Evolutionary conservation across 805 yeast species (phyloP), one percentile per base, ranked within the genome.

Genomic region (Lipomyces anomalus): DNA sequence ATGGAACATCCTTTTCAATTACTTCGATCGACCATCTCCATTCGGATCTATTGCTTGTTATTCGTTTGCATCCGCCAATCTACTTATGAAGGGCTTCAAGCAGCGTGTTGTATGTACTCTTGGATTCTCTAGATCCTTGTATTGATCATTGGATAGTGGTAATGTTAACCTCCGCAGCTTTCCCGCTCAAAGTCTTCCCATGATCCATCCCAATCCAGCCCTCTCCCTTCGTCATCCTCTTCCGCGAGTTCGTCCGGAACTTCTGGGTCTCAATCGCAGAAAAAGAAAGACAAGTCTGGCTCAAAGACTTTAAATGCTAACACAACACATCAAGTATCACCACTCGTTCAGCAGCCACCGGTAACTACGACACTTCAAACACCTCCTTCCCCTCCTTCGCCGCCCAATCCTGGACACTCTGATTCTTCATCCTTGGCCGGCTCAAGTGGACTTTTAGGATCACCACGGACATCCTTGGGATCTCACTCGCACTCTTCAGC

Each of bases 51-150:
- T n/a, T n/a, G n/a, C n/a, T n/a, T n/a, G n/a, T n/a, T n/a, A n/a
- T n/a, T n/a, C n/a, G n/a, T n/a, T n/a, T n/a, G n/a, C n/a, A n/a
- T n/a, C n/a, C n/a, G n/a, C n/a, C n/a, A n/a, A n/a, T n/a, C n/a
- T n/a, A n/a, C n/a, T n/a, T n/a, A 58, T 58, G 61, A 58, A 55
- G 48, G 61, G 61, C 42, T 57, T 58, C 46, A 59, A 57, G 38
- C 61, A 58, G 51, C 61, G 61, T 26, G 57, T 58, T 51, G 58
- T 55, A 34, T 20, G 54, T 46, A 7, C 22, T 20, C 13, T 20
- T 6, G 17, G 24, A 22, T 38, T 5, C 13, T 16, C 4, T 7
- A n/a, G n/a, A n/a, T n/a, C n/a, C n/a, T n/a, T n/a, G n/a, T n/a
- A 34, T 35, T 13, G n/a, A 16, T 38, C n/a, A 30, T 13, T 13